Base-by-base conservation (phyloP, 352 stramenopile species). In the Pythium sukuiense region DNA sequence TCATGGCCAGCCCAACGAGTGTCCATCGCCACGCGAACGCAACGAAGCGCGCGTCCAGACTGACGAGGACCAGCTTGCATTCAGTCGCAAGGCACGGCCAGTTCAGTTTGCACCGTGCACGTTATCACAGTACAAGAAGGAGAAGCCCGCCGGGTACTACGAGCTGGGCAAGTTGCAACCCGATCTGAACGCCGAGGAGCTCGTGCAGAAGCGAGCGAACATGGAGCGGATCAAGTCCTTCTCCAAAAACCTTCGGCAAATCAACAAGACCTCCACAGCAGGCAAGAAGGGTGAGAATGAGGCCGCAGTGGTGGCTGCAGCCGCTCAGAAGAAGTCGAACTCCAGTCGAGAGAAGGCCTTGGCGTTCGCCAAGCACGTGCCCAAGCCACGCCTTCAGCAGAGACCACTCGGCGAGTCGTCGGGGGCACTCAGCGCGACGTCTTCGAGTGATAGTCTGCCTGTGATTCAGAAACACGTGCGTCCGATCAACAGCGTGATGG, bases 121-220 rank as follows among this genome's bases (percentile, higher is more conserved):
- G 9, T 61, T 97, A 2, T 76, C 87, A 4, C 83, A 96, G 65
- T 97, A 97, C 77, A 88, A 89, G 59, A 92, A 95, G 62, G 85
- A 90, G 55, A 95, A 96, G 45, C 81, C 84, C 0, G 73, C 64
- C 16, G 85, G 85, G 49, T 97, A 97, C 77, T 90, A 93, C 54
- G 89, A 97, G 52, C 70, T 97, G 13, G 88, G 87, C n/a, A 95
- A 96, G 70, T 75, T 97, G 33, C 86, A 94, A 61, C 88, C 89
- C 1, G 88, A 97, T 57, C 67, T 97, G 20, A 94, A 95, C 54
- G 78, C 81, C 2, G 80, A 91, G 0, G 83, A 93, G 2, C 68
- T 96, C 1, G 79, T 94, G 5, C 79, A 88, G 53, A 95, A 94
- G 72, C 81, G 88, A 9, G 81, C 83, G 24, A 93, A 93, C 52